Conservation (phyloP, 805 yeast species). For the Starmerella stellata region DNA sequence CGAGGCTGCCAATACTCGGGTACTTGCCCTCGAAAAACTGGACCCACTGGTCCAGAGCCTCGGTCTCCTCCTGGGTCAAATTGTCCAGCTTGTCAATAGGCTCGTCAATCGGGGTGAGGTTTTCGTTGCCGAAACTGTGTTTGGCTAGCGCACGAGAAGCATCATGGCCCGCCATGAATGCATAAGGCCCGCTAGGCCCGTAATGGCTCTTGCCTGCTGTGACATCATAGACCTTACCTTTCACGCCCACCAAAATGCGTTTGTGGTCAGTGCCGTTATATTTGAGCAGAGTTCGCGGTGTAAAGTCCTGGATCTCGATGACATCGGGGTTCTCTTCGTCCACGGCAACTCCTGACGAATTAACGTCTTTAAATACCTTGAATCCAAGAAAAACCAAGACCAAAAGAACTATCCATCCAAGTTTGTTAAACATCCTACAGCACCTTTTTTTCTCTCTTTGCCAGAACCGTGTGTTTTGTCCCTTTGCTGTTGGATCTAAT, state of each 20-base stretch:
- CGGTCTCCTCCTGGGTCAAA: slow-evolving; percentile 40
- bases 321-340: slow-evolving; percentile 16
- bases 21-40: slow-evolving; percentile 68
- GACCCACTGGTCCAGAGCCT: slow-evolving; percentile 69
- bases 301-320: slow-evolving; percentile 31
- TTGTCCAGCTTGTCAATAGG: slow-evolving; percentile 60
- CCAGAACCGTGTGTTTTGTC: too few relatives aligned
- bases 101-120: slow-evolving; percentile 48
- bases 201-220: slow-evolving; percentile 63
- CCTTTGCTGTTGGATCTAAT: too few relatives aligned
- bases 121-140: slow-evolving; percentile 61
- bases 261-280: slow-evolving; percentile 69
- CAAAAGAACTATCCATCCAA: slow-evolving; percentile 4
- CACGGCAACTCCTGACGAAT: not conserved
- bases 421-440: slow-evolving; percentile 1
- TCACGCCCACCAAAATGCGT: slow-evolving; percentile 69
- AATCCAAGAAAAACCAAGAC: slow-evolving; percentile 4
- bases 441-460: too few relatives aligned
- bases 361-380: slow-evolving; percentile 1
- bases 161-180: slow-evolving; percentile 88
- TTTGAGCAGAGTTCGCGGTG: slow-evolving; percentile 53
- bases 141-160: slow-evolving; percentile 83
- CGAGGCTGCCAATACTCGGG: slow-evolving; percentile 56
- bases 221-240: slow-evolving; percentile 73
- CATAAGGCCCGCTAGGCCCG: slow-evolving; percentile 92